Conservation (phyloP, 805 yeast genomes). For the Maudiozyma saulgeensis region DNA sequence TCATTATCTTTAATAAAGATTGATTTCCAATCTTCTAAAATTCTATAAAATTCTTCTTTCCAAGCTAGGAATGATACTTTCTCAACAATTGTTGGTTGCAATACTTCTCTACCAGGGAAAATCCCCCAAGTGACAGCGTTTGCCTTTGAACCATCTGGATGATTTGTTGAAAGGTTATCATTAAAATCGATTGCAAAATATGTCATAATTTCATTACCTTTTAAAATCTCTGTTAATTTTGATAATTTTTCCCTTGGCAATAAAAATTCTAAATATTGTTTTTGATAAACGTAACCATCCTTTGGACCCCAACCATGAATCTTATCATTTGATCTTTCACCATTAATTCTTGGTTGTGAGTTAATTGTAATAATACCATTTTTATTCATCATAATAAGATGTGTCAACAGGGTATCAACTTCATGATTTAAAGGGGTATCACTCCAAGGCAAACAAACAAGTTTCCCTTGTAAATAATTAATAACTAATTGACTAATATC, state of each 20-base stretch:
- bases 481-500: slow-evolving; percentile 60
- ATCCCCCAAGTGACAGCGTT: slow-evolving; percentile 99
- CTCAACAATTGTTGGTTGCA: slow-evolving; percentile 95
- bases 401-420: slow-evolving; percentile 48
- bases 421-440: slow-evolving; percentile 83
- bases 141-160: slow-evolving; percentile 58
- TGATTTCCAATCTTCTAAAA: slow-evolving; percentile 70
- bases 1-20: slow-evolving; percentile 35
- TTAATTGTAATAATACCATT: slow-evolving; percentile 73
- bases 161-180: slow-evolving; percentile 54
- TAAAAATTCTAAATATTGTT: slow-evolving; percentile 82
- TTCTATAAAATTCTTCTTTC: slow-evolving; percentile 89
- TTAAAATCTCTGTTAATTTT: slow-evolving; percentile 21
- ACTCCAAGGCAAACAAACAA: slow-evolving; percentile 84
- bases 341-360: slow-evolving; percentile 90
- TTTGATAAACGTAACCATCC: slow-evolving; percentile 88
- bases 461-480: slow-evolving; percentile 59
- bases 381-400: slow-evolving; percentile 54
- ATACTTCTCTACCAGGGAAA: slow-evolving; percentile 88
- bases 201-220: slow-evolving; percentile 47
- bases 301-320: slow-evolving; percentile 92
- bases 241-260: slow-evolving; percentile 43
- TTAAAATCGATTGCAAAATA: slow-evolving; percentile 65
- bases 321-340: slow-evolving; percentile 58
- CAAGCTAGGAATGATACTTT: slow-evolving; percentile 87